These are phyloP conservation scores for Naganishia friedmannii DNA, from an alignment of 768 basidiomycete genomes.

Conservation along the genomic window DNA sequence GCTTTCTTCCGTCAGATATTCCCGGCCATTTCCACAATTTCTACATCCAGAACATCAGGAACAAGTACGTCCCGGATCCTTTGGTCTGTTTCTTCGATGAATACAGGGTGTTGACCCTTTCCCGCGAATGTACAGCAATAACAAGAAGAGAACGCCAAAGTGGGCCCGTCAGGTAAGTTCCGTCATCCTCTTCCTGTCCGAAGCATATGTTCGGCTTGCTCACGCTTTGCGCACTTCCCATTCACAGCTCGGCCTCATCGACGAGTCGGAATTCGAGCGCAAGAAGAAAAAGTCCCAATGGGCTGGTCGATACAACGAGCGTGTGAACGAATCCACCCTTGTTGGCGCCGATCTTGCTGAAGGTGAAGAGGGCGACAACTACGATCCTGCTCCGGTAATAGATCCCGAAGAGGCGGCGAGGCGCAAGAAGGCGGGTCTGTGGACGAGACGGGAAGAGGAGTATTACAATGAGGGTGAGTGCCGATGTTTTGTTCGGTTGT, in stretches of 20 bases:
- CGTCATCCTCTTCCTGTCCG: not conserved
- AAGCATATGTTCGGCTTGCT: not conserved
- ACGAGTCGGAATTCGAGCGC: slow-evolving; percentile 72
- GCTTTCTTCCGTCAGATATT: slow-evolving; percentile 36
- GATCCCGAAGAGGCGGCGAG: slow-evolving; percentile 39
- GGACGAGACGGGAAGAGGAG: slow-evolving; percentile 47
- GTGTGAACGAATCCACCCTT: slow-evolving; percentile 66
- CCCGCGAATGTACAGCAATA: slow-evolving; percentile 57
- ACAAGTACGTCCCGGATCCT: slow-evolving; percentile 58
- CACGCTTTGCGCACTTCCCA: not conserved
- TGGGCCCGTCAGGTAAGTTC: slow-evolving; percentile 63
- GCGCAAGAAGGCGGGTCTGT: slow-evolving; percentile 45
- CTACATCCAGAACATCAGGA: slow-evolving; percentile 75
- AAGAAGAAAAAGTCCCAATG: slow-evolving; percentile 78
- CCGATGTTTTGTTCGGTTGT: not conserved
- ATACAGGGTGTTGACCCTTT: not conserved
- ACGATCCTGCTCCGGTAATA: slow-evolving; percentile 37
- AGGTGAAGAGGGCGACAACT: slow-evolving; percentile 60
- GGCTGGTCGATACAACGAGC: slow-evolving; percentile 81
- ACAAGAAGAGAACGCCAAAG: slow-evolving; percentile 84
- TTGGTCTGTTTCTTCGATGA: not conserved
- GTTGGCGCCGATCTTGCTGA: slow-evolving; percentile 73
- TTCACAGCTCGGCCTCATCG: slow-evolving; percentile 75
- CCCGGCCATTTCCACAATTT: slow-evolving; percentile 80
- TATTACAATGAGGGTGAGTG: slow-evolving; percentile 50